Conservation (phyloP, 345 rosid genomes). For the Geranium brycei region DNA sequence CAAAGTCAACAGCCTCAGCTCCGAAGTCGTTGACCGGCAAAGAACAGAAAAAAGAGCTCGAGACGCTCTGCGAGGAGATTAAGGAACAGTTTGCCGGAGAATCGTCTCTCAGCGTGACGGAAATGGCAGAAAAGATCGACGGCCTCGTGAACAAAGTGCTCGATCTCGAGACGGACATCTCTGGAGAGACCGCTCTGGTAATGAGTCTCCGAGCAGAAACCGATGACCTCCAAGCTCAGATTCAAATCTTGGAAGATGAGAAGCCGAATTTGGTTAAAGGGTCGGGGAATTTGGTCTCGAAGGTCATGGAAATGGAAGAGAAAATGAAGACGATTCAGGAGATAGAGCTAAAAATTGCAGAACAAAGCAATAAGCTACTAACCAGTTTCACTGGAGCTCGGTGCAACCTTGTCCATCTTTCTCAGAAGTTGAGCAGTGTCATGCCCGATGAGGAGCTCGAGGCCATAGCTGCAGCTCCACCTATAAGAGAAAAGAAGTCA, state of each 20-base stretch:
- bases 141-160: constrained; percentile 82
- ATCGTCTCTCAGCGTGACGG: constrained; percentile 36
- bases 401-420: constrained; percentile 36
- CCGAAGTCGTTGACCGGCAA: constrained; percentile 14
- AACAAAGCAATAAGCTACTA: constrained; percentile 36
- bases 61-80: constrained; percentile 33
- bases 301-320: constrained; percentile 54
- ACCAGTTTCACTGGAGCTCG: constrained; percentile 42
- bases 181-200: constrained; percentile 59
- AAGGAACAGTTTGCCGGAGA: constrained; percentile 35
- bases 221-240: constrained; percentile 59
- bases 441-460: constrained; percentile 21
- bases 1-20: constrained; percentile 17
- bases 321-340: constrained; percentile 41
- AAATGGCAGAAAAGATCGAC: constrained; percentile 83
- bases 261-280: constrained; percentile 28
- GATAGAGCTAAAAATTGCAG: constrained; percentile 34
- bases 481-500: not conserved
- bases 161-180: constrained; percentile 56
- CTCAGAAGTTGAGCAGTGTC: constrained; percentile 24
- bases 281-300: constrained; percentile 29
- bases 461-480: not conserved
- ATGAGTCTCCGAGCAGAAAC: constrained; percentile 57
- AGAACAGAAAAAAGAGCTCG: constrained; percentile 21
- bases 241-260: constrained; percentile 50